Evolutionary conservation across 306 rosid species (phyloP).

Genomic region (Castanea mollissima): DNA sequence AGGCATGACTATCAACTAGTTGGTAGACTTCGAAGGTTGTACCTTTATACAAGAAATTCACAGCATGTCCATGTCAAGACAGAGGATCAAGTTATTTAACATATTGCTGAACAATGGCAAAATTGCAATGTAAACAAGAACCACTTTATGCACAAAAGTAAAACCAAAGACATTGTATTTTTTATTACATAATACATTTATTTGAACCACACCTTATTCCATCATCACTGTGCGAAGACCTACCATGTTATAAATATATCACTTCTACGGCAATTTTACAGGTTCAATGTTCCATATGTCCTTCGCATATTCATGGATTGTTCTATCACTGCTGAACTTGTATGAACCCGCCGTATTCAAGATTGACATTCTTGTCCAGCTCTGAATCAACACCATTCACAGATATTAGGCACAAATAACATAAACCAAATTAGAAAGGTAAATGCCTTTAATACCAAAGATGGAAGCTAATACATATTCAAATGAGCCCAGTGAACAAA

Average conservation of each 20-base stretch:
- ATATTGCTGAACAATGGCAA: background rate
- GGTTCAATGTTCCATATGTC: slow-evolving; percentile 91
- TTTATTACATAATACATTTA: background rate
- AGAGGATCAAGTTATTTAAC: background rate
- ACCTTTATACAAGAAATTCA: background rate
- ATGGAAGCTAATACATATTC: background rate
- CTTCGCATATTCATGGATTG: slow-evolving; percentile 86
- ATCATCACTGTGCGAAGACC: slow-evolving; percentile 21
- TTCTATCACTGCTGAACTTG: slow-evolving; percentile 99
- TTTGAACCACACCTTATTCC: background rate
- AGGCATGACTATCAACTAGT: background rate
- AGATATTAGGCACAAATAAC: slow-evolving; percentile 23
- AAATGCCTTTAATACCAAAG: background rate
- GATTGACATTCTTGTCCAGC: slow-evolving; percentile 95
- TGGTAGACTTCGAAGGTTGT: background rate
- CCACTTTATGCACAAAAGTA: background rate
- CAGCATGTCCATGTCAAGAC: background rate
- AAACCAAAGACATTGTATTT: background rate
- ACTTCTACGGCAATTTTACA: slow-evolving; percentile 50
- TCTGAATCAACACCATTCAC: slow-evolving; percentile 46
- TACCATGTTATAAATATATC: background rate
- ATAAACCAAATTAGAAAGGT: slow-evolving; percentile 8
- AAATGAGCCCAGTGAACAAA: slow-evolving; percentile 6
- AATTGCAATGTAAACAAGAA: background rate
- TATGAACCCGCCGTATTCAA: slow-evolving; percentile 90